Percentiles rank a stretch among this genome's conserved stretches.
Evolutionary conservation across 352 stramenopile species (phyloP).

Genomic region (Pythium sp.): DNA sequence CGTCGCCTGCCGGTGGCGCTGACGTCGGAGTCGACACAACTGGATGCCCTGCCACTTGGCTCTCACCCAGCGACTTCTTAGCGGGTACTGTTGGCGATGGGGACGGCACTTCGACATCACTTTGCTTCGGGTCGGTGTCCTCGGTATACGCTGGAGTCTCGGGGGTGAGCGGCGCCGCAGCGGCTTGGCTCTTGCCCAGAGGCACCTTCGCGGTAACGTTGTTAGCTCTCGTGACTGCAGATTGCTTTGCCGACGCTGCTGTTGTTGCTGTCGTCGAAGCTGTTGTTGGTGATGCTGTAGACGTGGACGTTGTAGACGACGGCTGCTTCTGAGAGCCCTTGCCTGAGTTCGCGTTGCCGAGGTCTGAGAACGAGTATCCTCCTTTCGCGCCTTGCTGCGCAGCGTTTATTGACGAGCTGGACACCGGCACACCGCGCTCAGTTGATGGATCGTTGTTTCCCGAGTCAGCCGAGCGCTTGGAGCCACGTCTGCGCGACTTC

Average conservation of each 20-base stretch:
- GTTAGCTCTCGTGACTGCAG: not conserved
- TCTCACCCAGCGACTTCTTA: not conserved
- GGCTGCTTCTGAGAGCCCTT: not conserved
- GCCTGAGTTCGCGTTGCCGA: not conserved
- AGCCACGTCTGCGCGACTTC: not conserved
- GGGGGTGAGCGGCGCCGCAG: not conserved
- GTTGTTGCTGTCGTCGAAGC: not conserved
- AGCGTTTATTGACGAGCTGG: not conserved
- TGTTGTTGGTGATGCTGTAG: not conserved
- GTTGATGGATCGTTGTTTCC: not conserved
- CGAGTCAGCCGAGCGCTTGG: not conserved
- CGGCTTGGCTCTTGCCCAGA: not conserved
- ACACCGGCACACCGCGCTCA: not conserved
- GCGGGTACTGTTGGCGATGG: not conserved
- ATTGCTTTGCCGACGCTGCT: not conserved
- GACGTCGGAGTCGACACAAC: not conserved
- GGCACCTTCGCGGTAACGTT: not conserved
- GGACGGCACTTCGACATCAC: not conserved
- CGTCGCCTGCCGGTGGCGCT: not conserved
- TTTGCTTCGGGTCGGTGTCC: not conserved
- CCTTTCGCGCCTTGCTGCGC: not conserved
- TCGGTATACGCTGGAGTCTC: not conserved
- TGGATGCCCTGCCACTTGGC: not conserved
- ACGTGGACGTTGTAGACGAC: not conserved
- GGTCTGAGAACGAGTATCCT: not conserved